Evolutionary conservation across 2,329 filamentous ascomycete genomes (phyloP), one percentile per base, ranked within the genome.

Genomic region (Triangularia verruculosa): DNA sequence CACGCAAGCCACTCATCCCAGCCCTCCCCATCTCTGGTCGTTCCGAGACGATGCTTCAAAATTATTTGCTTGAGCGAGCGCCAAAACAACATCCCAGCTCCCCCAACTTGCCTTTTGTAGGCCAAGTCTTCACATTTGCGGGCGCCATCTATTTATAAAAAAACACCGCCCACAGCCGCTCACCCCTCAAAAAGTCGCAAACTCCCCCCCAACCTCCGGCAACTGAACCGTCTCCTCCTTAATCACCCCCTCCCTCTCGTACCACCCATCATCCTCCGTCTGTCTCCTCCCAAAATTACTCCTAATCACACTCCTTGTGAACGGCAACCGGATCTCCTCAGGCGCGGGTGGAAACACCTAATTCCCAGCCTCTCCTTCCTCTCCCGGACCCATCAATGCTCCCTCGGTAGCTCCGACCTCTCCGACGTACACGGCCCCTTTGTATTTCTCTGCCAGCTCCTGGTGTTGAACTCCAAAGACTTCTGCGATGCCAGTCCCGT

Each of bases 401-500:
- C 58, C 39, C 24, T 65, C 47, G 61, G 52, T 52, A 3, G 61
- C 62, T 20, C 60, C 58, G 1, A 68, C 30, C 22, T 22, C 30
- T 1, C 65, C 68, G 5, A 72, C 64, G 43, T 78, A 78, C 0
- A 71, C 66, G 8, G 79, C 67, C 0, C 76, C 75, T 11, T 34
- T 56, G 68, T 80, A 79, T 32, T 74, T 78, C 5, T 77, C 77
- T 1, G 84, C 86, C 51, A 95, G 79, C 61, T 80, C 77, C 64
- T 86, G 82, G 82, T 94, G 95, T 79, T 97, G 93, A 62, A 96
- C 92, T 59, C 96, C 75, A 71, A 96, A 91, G 57, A 88, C 79
- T 76, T 96, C 91, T 56, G 90, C 90, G 47, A 96, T 77, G 54
- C 80, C 78, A 1, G 79, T 79, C 68, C 80, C 78, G 63, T 89